Base-by-base conservation (phyloP, 2,329 filamentous ascomycete genomes). In the Aspergillus unguis region DNA sequence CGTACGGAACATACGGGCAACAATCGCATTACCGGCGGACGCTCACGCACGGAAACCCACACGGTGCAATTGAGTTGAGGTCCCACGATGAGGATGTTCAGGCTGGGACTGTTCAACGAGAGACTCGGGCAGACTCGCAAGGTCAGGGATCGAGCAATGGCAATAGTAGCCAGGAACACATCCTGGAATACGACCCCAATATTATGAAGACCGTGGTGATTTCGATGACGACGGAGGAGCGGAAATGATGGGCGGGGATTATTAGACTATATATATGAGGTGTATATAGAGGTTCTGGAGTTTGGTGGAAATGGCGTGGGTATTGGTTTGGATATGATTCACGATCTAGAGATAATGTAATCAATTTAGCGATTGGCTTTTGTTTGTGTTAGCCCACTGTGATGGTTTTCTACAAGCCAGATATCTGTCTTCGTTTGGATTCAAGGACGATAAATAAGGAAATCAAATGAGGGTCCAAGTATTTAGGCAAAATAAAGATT, bases 201-300 rank as follows among this genome's bases (percentile, higher is more conserved):
- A 52, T 48, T 11, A 43, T 31, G 38, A 48, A 48, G 38, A 52
- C 38, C 5, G 50, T 52, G 11, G 50, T 52, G 10, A 44, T 48
- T 5, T 38, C 48, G 38, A 48, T 44, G 44, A 52, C 10, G 38
- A 48, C 44, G 5, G 50, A 48, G 38, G 17, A 37, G 11, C 35
- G 35, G 33, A 28, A n/a, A 27, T 35, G 37, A 44, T 40, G 7
- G 5, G 33, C 6, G 25, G 4, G 7, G 38, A 46, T 26, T 10
- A 3, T 32, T 25, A 23, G 11, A n/a, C n/a, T 25, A 17, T 17
- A 17, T 32, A 27, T 25, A 33, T 3, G 26, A n/a, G 17, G 40
- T 2, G 10, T 29, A 8, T 17, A 29, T 29, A 4, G 27, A 11
- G 6, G 5, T n/a, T 8, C 26, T 43, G 40, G 37, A 9, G 25